These are phyloP conservation scores for Collybia sordida DNA, from an alignment of 768 basidiomycete genomes.

Conservation along the genomic window DNA sequence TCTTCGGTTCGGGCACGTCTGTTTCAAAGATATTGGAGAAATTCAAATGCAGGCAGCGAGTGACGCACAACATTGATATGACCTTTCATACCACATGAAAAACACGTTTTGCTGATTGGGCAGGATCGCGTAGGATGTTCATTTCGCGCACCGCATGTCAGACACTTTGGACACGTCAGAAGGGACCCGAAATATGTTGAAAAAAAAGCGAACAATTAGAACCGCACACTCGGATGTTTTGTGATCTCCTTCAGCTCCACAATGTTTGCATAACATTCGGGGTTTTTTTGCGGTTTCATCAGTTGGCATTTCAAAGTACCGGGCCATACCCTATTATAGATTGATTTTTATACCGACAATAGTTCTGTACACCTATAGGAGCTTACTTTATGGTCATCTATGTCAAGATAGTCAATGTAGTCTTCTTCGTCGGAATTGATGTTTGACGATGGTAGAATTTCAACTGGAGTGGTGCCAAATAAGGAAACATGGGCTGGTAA, in stretches of 20 bases:
- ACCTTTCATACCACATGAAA: conserved; percentile 80
- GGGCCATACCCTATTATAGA: conserved; percentile 43
- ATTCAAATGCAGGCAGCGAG: not conserved
- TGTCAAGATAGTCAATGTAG: conserved; percentile 79
- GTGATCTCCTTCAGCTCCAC: conserved; percentile 74
- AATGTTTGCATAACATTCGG: conserved; percentile 70
- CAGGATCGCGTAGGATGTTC: conserved; percentile 79
- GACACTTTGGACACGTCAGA: conserved; percentile 46
- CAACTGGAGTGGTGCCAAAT: conserved; percentile 42
- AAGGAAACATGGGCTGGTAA: conserved; percentile 74
- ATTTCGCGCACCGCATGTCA: conserved; percentile 78
- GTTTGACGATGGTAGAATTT: conserved; percentile 43
- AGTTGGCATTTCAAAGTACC: conserved; percentile 62
- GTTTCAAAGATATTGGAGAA: not conserved
- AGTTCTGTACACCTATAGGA: not conserved
- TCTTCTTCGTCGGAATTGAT: conserved; percentile 53
- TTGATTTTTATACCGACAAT: not conserved
- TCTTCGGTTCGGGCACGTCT: conserved; percentile 74
- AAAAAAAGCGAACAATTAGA: conserved; percentile 54
- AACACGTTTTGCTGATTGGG: conserved; percentile 81
- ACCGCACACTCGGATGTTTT: conserved; percentile 68
- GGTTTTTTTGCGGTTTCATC: conserved; percentile 41
- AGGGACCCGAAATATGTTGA: not conserved
- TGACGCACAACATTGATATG: conserved; percentile 65
- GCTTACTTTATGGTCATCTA: conserved; percentile 60